phyloP scores from a whole-genome alignment of 2,329 filamentous ascomycete species.

The Sarocladiaceae sp. region DNA sequence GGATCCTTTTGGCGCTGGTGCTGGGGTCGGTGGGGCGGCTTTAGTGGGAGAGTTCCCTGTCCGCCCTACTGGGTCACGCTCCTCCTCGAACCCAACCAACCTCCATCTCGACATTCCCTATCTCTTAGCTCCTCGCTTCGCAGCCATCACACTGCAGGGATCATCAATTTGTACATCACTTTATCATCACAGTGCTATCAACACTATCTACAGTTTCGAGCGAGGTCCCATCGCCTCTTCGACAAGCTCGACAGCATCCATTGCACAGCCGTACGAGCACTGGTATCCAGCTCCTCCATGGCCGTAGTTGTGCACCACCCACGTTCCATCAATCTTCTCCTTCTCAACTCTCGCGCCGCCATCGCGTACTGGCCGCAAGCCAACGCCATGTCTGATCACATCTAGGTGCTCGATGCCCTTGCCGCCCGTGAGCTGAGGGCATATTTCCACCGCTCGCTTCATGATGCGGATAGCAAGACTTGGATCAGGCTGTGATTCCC shows the following conservation, averaged over 20 bases:
- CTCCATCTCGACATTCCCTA: neutral
- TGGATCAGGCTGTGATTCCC: slow-evolving; percentile 69
- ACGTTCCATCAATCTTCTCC: slow-evolving; percentile 31
- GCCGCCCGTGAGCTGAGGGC: slow-evolving; percentile 50
- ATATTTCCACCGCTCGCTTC: slow-evolving; percentile 59
- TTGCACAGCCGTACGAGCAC: slow-evolving; percentile 31
- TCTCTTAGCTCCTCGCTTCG: too few species aligned
- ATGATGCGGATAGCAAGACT: slow-evolving; percentile 72
- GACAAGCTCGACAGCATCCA: slow-evolving; percentile 62
- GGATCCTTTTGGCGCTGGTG: neutral
- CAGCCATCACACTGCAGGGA: too few species aligned
- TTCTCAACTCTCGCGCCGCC: slow-evolving; percentile 69
- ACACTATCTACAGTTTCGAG: neutral
- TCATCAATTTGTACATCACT: too few species aligned
- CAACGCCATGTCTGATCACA: slow-evolving; percentile 74
- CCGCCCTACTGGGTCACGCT: neutral
- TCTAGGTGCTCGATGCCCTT: slow-evolving; percentile 65
- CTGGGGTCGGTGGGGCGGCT: neutral
- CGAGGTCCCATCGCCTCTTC: slow-evolving; percentile 16
- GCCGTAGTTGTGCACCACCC: slow-evolving; percentile 6
- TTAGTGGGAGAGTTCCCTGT: neutral
- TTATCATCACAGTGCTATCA: neutral
- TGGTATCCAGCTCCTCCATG: slow-evolving; percentile 4
- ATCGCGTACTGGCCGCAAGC: slow-evolving; percentile 64
- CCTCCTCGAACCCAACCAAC: neutral